Percentiles rank a stretch among this genome's conserved stretches.
These are phyloP conservation scores for Nicotiana benthamiana DNA, from an alignment of 257 asterid genomes.

Conservation along the genomic window DNA sequence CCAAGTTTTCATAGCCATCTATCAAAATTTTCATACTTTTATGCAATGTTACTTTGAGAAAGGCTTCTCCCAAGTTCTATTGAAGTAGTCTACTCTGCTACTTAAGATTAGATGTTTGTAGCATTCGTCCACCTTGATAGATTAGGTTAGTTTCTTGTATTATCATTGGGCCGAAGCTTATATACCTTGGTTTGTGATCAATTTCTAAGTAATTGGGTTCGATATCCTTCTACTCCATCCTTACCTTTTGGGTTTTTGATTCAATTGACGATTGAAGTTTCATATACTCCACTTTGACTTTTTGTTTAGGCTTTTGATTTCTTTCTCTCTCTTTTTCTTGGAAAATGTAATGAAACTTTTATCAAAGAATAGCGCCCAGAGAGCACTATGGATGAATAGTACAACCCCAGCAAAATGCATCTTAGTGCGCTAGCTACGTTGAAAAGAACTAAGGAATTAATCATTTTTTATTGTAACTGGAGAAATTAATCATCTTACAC, in stretches of 20 bases:
- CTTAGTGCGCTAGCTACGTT: neutral
- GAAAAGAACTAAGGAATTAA: neutral
- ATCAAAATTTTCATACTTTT: neutral
- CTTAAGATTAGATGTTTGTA: neutral
- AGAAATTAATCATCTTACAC: neutral
- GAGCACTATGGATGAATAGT: neutral
- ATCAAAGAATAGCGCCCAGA: neutral
- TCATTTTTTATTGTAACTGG: neutral
- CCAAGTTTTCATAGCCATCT: neutral
- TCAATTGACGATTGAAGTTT: neutral
- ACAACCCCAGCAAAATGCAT: neutral
- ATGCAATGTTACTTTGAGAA: neutral
- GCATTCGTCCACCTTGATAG: neutral
- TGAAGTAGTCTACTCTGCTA: neutral
- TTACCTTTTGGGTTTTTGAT: neutral
- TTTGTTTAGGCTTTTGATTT: neutral
- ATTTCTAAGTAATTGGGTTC: neutral
- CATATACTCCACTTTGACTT: neutral
- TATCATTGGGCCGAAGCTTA: neutral
- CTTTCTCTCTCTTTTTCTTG: neutral
- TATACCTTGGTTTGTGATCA: neutral
- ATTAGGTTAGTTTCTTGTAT: neutral
- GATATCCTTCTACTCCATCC: neutral
- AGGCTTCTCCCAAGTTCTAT: slow-evolving; percentile 1
- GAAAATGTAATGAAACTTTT: neutral